Conservation (phyloP, 805 yeast genomes). For the Candida vaughaniae region DNA sequence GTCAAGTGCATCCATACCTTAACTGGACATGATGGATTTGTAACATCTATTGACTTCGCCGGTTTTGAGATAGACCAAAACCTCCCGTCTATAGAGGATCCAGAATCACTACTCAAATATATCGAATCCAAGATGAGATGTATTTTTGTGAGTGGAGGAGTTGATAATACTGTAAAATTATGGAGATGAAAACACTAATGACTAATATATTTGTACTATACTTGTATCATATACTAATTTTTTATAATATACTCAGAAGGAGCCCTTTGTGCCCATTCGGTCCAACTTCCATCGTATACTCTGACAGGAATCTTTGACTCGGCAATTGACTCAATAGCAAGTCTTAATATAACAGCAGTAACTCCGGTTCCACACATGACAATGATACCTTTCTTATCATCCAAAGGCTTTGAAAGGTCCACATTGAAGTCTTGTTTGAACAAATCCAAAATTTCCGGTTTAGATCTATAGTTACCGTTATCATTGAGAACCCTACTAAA, state of each 20-base stretch:
- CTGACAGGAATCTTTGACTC: constrained; percentile 36
- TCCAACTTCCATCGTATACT: constrained; percentile 80
- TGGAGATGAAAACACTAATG: constrained; percentile 41
- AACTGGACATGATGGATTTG: constrained; percentile 71
- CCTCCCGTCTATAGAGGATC: constrained; percentile 17
- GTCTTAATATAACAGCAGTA: constrained; percentile 82
- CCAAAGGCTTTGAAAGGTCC: constrained; percentile 25
- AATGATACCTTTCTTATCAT: constrained; percentile 57
- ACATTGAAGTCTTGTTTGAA: constrained; percentile 39
- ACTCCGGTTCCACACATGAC: constrained; percentile 97
- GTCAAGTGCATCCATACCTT: constrained; percentile 50
- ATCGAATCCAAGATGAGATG: constrained; percentile 56
- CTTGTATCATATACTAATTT: neutral
- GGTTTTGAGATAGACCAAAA: constrained; percentile 25
- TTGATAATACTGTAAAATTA: constrained; percentile 53
- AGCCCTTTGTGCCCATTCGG: constrained; percentile 81
- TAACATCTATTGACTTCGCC: constrained; percentile 61
- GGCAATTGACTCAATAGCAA: constrained; percentile 52
- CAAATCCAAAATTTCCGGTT: constrained; percentile 44
- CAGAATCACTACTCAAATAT: constrained; percentile 23
- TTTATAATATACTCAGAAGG: constrained; percentile 53
- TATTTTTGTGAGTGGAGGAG: constrained; percentile 61
- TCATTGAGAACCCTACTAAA: constrained; percentile 58
- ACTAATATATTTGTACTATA: neutral
- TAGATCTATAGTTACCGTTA: constrained; percentile 47